phyloP scores from a whole-genome alignment of 495 filamentous ascomycete species.

The Neurospora discreta region DNA sequence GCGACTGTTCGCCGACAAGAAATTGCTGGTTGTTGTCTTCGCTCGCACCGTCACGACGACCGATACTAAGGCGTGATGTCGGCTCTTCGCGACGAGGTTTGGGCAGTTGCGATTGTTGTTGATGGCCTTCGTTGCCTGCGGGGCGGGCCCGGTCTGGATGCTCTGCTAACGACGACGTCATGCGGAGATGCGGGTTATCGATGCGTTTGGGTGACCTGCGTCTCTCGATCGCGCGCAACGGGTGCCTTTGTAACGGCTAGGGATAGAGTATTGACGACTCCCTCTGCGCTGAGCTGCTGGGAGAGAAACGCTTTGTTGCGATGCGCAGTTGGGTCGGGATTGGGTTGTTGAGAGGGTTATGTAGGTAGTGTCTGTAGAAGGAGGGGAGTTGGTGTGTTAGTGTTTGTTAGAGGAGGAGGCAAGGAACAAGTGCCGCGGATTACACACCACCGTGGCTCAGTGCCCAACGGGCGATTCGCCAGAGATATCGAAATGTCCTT shows the following conservation, averaged over 20 bases:
- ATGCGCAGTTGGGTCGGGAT: background rate
- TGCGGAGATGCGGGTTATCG: slow-evolving; percentile 14
- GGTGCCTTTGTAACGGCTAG: background rate
- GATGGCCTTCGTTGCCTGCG: slow-evolving; percentile 12
- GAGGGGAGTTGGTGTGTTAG: background rate
- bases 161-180: slow-evolving; percentile 27
- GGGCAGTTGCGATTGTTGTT: background rate
- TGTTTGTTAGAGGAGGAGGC: background rate
- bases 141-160: slow-evolving; percentile 17
- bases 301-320: background rate
- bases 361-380: background rate
- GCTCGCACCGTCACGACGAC: background rate
- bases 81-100: background rate
- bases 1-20: slow-evolving; percentile 44
- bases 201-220: slow-evolving; percentile 5
- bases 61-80: background rate
- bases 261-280: background rate
- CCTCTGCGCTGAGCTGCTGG: background rate
- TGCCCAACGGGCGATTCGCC: background rate
- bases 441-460: background rate
- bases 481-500: background rate
- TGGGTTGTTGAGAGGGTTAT: background rate
- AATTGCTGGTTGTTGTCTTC: background rate
- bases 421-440: background rate
- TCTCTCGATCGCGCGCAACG: slow-evolving; percentile 1